Percentiles rank a stretch among this genome's conserved stretches.
phyloP scores from a whole-genome alignment of 495 filamentous ascomycete genomes.

The Penicillium salamii region DNA sequence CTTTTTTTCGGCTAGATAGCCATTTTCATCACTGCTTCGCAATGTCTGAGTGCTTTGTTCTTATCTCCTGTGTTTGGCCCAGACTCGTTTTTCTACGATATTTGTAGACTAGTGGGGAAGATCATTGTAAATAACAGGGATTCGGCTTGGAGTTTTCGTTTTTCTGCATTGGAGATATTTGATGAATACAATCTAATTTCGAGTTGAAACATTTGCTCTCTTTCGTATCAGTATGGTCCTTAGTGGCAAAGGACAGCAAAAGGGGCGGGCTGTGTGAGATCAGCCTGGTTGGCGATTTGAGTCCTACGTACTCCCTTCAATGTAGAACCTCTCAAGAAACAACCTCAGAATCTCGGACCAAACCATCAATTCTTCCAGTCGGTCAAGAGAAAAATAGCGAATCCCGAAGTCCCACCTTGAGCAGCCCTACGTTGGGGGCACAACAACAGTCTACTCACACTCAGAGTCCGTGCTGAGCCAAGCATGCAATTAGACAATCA shows the following conservation, averaged over 20 bases:
- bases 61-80: not conserved
- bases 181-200: not conserved
- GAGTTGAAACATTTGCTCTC: not conserved
- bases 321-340: no score
- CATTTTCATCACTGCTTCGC: not conserved
- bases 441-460: no score
- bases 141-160: not conserved
- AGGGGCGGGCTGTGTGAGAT: no score
- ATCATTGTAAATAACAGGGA: slow-evolving; percentile 1
- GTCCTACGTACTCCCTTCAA: no score
- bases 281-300: no score
- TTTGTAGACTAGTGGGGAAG: not conserved
- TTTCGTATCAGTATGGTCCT: no score
- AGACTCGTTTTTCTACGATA: not conserved
- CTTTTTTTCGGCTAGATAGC: not conserved
- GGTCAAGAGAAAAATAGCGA: no score
- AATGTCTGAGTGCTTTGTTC: not conserved
- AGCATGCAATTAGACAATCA: not conserved
- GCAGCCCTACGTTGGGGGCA: no score
- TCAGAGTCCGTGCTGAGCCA: not conserved
- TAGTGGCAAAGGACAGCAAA: no score
- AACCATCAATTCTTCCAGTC: no score
- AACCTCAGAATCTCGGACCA: no score
- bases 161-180: not conserved
- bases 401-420: no score